Base-by-base conservation (phyloP, 805 yeast species). In the Lachancea fermentati region DNA sequence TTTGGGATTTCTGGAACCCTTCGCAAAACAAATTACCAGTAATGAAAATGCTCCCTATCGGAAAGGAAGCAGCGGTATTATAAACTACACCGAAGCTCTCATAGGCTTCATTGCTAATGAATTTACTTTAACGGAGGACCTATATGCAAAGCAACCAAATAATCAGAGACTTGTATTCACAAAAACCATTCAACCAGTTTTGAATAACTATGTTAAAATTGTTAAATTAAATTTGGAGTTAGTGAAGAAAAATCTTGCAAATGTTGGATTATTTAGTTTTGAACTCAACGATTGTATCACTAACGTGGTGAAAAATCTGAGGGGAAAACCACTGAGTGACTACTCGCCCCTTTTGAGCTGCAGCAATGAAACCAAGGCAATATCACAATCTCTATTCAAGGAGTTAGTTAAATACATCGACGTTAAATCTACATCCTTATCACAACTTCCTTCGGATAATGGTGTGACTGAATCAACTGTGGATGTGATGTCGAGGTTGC, bases 401-500 rank as follows among this genome's bases (percentile, higher is more conserved):
- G 85, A 78, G 40, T 69, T 78, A 36, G 68, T 86, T 42, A 63
- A 63, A 33, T 73, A 69, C 44, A 78, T 85, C 22, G 85, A 78
- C 34, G 53, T 55, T 3, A 67, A 76, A 33, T 74, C 79, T 13
- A 61, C 55, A 13, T 52, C 66, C n/a, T 55, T 76, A 41, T 65
- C 69, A 2, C 53, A 63, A 7, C 55, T 81, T 30, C 82, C 86
- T 8, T 71, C 72, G 34, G 96, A 86, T 46, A 75, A 73, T 49
- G 84, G 85, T 38, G 76, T 86, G 33, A 73, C 84, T 32, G 88
- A 80, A 51, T 71, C 78, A 12, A 80, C 85, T 0, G 79, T 81
- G n/a, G 91, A 83, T 43, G 64, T 79, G 6, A 75, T 85, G 67
- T 77, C 88, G 0, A 71, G 78, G 43, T 63, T 87, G 37, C 69